These are phyloP conservation scores for Ascocoryne sarcoides DNA, from an alignment of 2,329 filamentous ascomycete species.

Conservation along the genomic window DNA sequence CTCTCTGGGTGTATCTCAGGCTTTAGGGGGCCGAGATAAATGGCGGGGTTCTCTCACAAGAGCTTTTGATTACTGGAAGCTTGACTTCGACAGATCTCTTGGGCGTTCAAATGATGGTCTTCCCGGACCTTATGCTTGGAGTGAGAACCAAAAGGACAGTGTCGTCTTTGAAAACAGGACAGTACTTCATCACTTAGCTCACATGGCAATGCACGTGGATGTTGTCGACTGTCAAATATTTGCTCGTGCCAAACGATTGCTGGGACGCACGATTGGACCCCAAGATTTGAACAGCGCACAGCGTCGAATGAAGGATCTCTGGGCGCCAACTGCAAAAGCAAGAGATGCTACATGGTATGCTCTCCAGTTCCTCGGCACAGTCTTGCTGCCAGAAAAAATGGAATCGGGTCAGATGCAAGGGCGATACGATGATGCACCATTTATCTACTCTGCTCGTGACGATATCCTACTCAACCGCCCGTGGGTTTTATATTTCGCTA, in stretches of 20 bases:
- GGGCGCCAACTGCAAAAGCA: conserved; percentile 82
- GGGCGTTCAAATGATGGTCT: conserved; percentile 43
- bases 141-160: conserved; percentile 54
- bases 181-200: conserved; percentile 84
- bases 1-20: conserved; percentile 69
- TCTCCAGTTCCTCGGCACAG: conserved; percentile 77
- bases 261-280: conserved; percentile 75
- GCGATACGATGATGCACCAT: conserved; percentile 29
- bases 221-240: conserved; percentile 98
- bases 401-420: conserved; percentile 30
- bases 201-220: conserved; percentile 97
- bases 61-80: conserved; percentile 90
- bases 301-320: conserved; percentile 75
- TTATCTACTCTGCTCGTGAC: conserved; percentile 70
- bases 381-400: conserved; percentile 55
- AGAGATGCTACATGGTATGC: conserved; percentile 91
- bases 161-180: conserved; percentile 77
- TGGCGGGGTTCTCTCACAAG: conserved; percentile 80
- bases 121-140: conserved; percentile 45
- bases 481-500: conserved; percentile 92
- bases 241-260: conserved; percentile 73
- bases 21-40: conserved; percentile 79
- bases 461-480: conserved; percentile 86
- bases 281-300: conserved; percentile 74
- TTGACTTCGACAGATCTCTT: conserved; percentile 78